Conservation (phyloP, 352 stramenopile genomes). For the Pythium scleroteichum region DNA sequence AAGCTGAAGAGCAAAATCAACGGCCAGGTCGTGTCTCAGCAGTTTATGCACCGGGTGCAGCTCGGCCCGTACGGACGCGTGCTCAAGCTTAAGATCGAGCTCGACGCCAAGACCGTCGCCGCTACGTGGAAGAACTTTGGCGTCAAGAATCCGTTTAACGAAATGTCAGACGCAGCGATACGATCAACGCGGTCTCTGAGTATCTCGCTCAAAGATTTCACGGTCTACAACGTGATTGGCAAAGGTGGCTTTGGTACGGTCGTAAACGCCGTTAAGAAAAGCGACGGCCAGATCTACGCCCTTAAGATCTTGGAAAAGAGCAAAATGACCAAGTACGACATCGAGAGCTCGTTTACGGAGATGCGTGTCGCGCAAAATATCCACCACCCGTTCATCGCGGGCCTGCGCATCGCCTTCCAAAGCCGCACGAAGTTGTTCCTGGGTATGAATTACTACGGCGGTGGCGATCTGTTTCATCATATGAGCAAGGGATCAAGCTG, state of each 20-base stretch:
- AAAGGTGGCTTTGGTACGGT: conserved; percentile 88
- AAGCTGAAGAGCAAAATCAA: conserved; percentile 84
- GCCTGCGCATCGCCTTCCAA: conserved; percentile 86
- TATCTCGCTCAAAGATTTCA: conserved; percentile 90
- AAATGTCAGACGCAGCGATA: conserved; percentile 75
- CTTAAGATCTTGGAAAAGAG: conserved; percentile 90
- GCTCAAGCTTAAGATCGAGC: conserved; percentile 74
- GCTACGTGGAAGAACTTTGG: conserved; percentile 82
- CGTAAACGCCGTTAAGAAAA: conserved; percentile 91
- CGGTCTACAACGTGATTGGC: conserved; percentile 89
- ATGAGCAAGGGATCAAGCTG: conserved; percentile 90
- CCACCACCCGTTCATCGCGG: conserved; percentile 87
- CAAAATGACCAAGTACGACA: conserved; percentile 90
- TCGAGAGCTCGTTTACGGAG: conserved; percentile 88
- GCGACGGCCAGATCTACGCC: conserved; percentile 89
- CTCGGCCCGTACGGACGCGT: conserved; percentile 84
- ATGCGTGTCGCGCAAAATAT: conserved; percentile 89
- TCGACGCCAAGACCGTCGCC: conserved; percentile 70
- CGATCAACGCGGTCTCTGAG: conserved; percentile 81
- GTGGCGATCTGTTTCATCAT: conserved; percentile 87
- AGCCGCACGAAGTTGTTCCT: conserved; percentile 85
- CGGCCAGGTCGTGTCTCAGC: conserved; percentile 65
- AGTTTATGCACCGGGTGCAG: conserved; percentile 73
- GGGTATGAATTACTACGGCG: conserved; percentile 88
- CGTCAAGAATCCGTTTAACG: conserved; percentile 78